These are phyloP conservation scores for Fusarium keratoplasticum DNA, from an alignment of 2,329 filamentous ascomycete species.

Conservation along the genomic window DNA sequence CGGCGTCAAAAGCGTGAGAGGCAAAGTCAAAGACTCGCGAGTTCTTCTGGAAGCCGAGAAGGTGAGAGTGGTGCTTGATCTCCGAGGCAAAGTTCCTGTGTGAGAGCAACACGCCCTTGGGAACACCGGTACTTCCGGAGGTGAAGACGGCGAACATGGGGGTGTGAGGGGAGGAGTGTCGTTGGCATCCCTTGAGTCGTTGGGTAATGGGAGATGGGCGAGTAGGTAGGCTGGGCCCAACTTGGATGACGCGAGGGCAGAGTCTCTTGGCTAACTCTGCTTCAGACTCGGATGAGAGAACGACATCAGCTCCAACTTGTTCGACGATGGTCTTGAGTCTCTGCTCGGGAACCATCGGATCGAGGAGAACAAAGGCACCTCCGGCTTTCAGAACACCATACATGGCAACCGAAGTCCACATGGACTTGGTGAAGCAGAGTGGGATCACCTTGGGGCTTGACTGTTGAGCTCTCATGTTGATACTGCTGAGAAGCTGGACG, in stretches of 20 bases:
- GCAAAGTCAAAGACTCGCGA: neutral
- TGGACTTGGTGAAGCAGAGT: slow-evolving; percentile 43
- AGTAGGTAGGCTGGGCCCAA: neutral
- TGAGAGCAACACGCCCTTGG: neutral
- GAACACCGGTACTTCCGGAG: slow-evolving; percentile 34
- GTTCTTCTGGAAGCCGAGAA: neutral
- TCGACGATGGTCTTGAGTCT: slow-evolving; percentile 15
- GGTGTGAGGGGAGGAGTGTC: neutral
- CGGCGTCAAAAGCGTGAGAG: neutral
- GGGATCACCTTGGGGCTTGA: neutral
- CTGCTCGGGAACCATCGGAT: slow-evolving; percentile 25
- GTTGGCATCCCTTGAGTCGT: neutral
- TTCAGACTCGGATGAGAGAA: neutral
- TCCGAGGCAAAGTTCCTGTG: neutral
- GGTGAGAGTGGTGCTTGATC: neutral
- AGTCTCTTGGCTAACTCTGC: neutral
- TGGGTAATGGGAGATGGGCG: neutral
- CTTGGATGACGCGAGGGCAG: neutral
- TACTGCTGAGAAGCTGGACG: neutral
- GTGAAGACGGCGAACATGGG: slow-evolving; percentile 43
- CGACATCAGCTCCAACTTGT: neutral
- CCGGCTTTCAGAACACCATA: slow-evolving; percentile 42
- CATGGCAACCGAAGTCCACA: slow-evolving; percentile 40
- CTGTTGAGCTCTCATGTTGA: neutral
- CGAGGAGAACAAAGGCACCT: slow-evolving; percentile 34